These are phyloP conservation scores for Botrytis elliptica DNA, from an alignment of 2,329 filamentous ascomycete genomes.

Conservation along the genomic window DNA sequence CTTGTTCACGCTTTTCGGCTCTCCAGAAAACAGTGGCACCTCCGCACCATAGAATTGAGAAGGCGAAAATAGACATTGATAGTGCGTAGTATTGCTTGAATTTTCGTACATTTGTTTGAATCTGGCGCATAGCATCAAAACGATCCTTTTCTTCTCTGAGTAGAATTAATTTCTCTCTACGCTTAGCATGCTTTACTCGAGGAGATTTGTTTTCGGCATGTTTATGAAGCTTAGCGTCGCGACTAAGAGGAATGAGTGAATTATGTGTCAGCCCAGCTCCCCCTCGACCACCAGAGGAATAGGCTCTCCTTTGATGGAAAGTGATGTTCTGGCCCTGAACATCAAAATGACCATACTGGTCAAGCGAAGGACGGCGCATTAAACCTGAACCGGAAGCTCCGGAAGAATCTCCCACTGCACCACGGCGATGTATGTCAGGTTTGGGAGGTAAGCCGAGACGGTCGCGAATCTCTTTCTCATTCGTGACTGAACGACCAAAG, in stretches of 20 bases:
- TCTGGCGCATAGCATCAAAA: constrained; percentile 64
- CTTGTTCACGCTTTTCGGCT: constrained; percentile 53
- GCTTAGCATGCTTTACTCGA: constrained; percentile 23
- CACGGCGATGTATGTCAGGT: constrained; percentile 21
- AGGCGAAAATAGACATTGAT: constrained; percentile 56
- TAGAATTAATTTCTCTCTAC: constrained; percentile 48
- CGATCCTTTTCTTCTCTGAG: constrained; percentile 58
- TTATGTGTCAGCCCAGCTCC: constrained; percentile 30
- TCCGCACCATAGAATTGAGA: constrained; percentile 62
- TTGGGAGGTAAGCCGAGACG: constrained; percentile 40
- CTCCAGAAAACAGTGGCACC: constrained; percentile 65
- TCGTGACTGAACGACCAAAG: constrained; percentile 53
- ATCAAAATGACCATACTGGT: constrained; percentile 41
- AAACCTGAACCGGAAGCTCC: constrained; percentile 36
- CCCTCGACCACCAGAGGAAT: constrained; percentile 32
- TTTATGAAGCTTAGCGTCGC: constrained; percentile 34
- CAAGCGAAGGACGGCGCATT: constrained; percentile 33
- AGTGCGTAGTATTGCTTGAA: constrained; percentile 64
- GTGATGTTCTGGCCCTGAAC: constrained; percentile 40
- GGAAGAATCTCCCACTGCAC: constrained; percentile 21
- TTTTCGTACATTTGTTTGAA: constrained; percentile 54
- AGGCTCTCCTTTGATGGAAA: constrained; percentile 37
- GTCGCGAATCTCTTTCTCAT: constrained; percentile 48
- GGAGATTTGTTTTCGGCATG: constrained; percentile 22
- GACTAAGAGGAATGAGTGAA: constrained; percentile 26